A percentile compares a stretch with the other conserved stretches of the same genome.
phyloP scores from a whole-genome alignment of 75 land plant species.

The Pinus albicaulis region DNA sequence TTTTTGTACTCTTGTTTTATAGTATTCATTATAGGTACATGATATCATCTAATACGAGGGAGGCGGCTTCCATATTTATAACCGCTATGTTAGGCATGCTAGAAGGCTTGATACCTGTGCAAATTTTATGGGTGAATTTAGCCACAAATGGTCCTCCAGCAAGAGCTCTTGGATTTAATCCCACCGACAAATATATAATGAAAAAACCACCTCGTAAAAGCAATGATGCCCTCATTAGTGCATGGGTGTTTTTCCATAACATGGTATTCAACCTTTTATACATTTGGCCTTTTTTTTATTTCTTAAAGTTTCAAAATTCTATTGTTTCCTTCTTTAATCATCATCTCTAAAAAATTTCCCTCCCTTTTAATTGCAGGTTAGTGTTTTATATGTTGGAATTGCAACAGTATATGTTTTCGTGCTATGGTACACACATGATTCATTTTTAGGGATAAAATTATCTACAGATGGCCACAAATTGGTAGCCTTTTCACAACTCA shows the following conservation, averaged over 20 bases:
- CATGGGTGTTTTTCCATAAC: conserved; percentile 39
- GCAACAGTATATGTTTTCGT: conserved; percentile 35
- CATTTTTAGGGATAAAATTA: conserved; percentile 29
- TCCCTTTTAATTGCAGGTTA: conserved; percentile 14
- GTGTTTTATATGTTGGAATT: conserved; percentile 29
- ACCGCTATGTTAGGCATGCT: conserved; percentile 83
- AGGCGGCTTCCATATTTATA: conserved; percentile 79
- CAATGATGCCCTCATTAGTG: conserved; percentile 30
- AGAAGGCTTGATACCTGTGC: conserved; percentile 40
- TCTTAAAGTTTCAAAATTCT: not conserved
- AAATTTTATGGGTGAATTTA: conserved; percentile 83
- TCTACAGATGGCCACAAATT: conserved; percentile 81
- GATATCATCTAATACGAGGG: conserved; percentile 47
- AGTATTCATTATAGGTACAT: conserved; percentile 28
- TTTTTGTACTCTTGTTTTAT: not conserved
- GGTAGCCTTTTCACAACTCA: conserved; percentile 64
- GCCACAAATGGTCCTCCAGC: conserved; percentile 61
- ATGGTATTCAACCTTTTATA: conserved; percentile 19
- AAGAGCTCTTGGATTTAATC: conserved; percentile 42
- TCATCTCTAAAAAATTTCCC: no score
- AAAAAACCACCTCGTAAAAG: conserved; percentile 36
- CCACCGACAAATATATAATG: conserved; percentile 34
- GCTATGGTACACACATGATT: conserved; percentile 27
- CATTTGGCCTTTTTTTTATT: no score
- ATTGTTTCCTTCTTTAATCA: not conserved